Percentiles rank a stretch among this genome's conserved stretches.
phyloP scores from a whole-genome alignment of 768 basidiomycete genomes.

The Myochromella boudieri region DNA sequence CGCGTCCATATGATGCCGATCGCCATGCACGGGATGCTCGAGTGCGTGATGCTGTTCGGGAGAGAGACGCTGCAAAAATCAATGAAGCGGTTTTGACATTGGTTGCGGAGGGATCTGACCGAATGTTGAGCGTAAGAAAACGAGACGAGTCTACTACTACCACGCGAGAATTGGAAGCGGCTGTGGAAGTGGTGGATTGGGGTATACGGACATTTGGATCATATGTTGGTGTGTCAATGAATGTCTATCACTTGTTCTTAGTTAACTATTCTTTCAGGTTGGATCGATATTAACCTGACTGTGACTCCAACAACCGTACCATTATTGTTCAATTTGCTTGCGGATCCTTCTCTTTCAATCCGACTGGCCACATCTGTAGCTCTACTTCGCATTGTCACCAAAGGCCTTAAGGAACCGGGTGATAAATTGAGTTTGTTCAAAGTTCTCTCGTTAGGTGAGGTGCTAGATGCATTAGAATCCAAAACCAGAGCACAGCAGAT shows the following conservation, averaged over 20 bases:
- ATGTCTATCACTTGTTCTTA: neutral
- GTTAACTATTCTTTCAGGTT: constrained; percentile 52
- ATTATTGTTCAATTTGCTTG: constrained; percentile 80
- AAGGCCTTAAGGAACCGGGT: constrained; percentile 88
- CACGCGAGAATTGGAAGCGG: constrained; percentile 54
- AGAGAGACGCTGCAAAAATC: constrained; percentile 82
- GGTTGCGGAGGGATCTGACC: constrained; percentile 67
- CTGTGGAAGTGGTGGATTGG: constrained; percentile 84
- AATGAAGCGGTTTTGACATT: constrained; percentile 88
- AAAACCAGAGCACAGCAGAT: constrained; percentile 69
- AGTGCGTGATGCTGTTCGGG: constrained; percentile 87
- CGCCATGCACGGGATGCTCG: constrained; percentile 81
- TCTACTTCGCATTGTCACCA: constrained; percentile 79
- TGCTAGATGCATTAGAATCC: constrained; percentile 77
- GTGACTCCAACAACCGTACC: constrained; percentile 89
- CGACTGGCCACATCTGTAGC: constrained; percentile 83
- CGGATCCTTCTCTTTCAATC: constrained; percentile 74
- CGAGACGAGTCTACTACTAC: constrained; percentile 36
- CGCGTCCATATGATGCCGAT: constrained; percentile 65
- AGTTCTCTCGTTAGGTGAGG: constrained; percentile 81
- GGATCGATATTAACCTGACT: constrained; percentile 97
- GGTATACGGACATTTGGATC: constrained; percentile 91
- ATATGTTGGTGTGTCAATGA: constrained; percentile 78
- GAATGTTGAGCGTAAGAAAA: constrained; percentile 54
- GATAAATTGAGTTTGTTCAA: constrained; percentile 91